Evolutionary conservation across 345 rosid genomes (phyloP), one percentile per base, ranked within the genome.

Genomic region (Brassica juncea): DNA sequence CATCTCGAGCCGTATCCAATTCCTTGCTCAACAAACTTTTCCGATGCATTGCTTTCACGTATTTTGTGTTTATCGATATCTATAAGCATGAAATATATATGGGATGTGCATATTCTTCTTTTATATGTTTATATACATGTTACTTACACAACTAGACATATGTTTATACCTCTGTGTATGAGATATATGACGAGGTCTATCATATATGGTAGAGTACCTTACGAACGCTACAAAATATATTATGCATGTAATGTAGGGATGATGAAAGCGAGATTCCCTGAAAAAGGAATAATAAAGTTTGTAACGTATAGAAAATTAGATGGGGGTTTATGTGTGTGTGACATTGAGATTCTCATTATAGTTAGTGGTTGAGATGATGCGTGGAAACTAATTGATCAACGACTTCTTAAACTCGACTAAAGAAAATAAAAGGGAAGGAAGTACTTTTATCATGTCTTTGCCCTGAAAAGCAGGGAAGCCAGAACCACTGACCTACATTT

Each of bases 401-500:
- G 74, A 79, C 82, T 67, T 73, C 74, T 59, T 31, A 66, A 59
- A 8, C 69, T 79, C 55, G 32, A 79, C 62, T 14, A 66, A 59
- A 66, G 68, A 66, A 66, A 70, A 42, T n/a, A 8, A 35, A 75
- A 55, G 34, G 21, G n/a, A 70, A 70, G 0, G 52, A 58, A 66
- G 68, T 58, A 73, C 82, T 73, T 79, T 79, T 67, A 79, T 79
- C 78, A 68, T 79, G 74, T 69, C 59, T 73, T 79, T 79, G 82
- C 78, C 82, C 78, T 79, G 70, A 61, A 79, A 79, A 79, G 78
- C 82, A 79, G 65, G 64, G 78, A 79, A 63, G 78, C 78, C 78
- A 73, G 74, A 67, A 68, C 73, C 73, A 72, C 66, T 79, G 30
- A 44, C 63, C 82, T 42, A 66, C 63, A 67, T 73, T 79, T 79